Evolutionary conservation across 1,139 yeast genomes (phyloP), one percentile per base, ranked within the genome.

Genomic region (Maudiozyma humilis): DNA sequence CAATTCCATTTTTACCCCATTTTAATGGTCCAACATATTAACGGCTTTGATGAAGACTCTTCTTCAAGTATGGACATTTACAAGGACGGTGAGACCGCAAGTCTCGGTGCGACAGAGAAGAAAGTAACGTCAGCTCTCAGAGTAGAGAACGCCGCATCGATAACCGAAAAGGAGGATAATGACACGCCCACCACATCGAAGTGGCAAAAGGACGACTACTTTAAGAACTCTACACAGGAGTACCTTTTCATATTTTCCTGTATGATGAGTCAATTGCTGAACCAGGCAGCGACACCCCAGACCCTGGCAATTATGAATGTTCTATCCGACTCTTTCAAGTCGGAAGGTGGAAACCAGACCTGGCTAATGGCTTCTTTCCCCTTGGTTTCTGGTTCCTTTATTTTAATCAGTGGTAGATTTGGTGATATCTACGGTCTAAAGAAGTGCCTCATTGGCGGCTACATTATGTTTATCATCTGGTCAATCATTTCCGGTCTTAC

Each of bases 321-420:
- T 2, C 41, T 65, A 0, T 57, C 54, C 0, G 48, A 51, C 2
- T 55, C 60, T 2, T 59, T 66, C 36, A 40, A 51, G 0, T 52
- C 65, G 14, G 45, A 53, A 1, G 44, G 54, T 1, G 44, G 44
- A 1, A 61, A 60, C 33, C 57, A 70, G 47, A 70, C 73, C 2
- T 76, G 82, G 82, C 70, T 75, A 43, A 70, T 75, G 75, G 78
- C 79, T 2, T 71, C 79, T 0, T 75, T 72, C 52, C 77, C 81
- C 0, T 58, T 76, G 42, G 73, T 78, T 0, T 70, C 76, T 13
- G 80, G 81, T 13, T 74, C 79, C 0, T 72, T 75, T 49, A 75
- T 75, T 36, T 57, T 75, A 32, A 64, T 74, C 3, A 69, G 76
- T 43, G 79, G 79, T 4, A 68, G 72, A 46, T 52, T 75, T 37